Percentiles rank a stretch among this genome's conserved stretches.
Conservation (phyloP, 2,329 filamentous ascomycete species). For the Pestalotiopsis sp. region DNA sequence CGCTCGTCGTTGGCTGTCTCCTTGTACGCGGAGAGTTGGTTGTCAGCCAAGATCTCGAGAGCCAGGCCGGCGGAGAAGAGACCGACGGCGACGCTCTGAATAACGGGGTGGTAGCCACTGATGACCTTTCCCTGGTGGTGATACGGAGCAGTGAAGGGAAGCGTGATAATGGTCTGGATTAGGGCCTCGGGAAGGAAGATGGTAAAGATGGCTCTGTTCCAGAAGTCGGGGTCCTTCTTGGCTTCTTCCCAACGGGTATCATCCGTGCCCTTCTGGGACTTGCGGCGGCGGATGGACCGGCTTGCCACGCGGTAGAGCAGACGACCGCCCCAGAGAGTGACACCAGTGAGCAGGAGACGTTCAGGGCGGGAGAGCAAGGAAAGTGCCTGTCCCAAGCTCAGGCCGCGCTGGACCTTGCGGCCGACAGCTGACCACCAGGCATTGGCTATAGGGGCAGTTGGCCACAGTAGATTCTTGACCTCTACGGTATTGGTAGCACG, state of each 20-base stretch:
- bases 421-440: conserved; percentile 62
- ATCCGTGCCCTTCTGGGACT: conserved; percentile 40
- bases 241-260: conserved; percentile 53
- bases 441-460: conserved; percentile 52
- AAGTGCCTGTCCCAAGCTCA: conserved; percentile 46
- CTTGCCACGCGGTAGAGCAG: conserved; percentile 55
- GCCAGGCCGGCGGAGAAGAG: conserved; percentile 57
- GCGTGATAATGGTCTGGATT: conserved; percentile 55
- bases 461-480: conserved; percentile 62
- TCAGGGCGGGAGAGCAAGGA: conserved; percentile 51
- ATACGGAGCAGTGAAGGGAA: conserved; percentile 59
- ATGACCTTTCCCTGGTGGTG: conserved; percentile 32
- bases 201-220: conserved; percentile 55
- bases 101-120: conserved; percentile 32
- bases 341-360: conserved; percentile 53
- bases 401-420: conserved; percentile 44
- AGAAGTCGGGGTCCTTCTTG: conserved; percentile 55
- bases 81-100: conserved; percentile 48
- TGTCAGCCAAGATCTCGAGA: conserved; percentile 57
- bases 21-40: conserved; percentile 54
- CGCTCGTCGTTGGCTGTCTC: conserved; percentile 31
- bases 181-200: conserved; percentile 58
- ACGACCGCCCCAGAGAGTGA: conserved; percentile 57
- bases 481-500: conserved; percentile 55
- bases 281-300: conserved; percentile 42